phyloP scores from a whole-genome alignment of 2,329 filamentous ascomycete genomes.

The Aureobasidium sp. region DNA sequence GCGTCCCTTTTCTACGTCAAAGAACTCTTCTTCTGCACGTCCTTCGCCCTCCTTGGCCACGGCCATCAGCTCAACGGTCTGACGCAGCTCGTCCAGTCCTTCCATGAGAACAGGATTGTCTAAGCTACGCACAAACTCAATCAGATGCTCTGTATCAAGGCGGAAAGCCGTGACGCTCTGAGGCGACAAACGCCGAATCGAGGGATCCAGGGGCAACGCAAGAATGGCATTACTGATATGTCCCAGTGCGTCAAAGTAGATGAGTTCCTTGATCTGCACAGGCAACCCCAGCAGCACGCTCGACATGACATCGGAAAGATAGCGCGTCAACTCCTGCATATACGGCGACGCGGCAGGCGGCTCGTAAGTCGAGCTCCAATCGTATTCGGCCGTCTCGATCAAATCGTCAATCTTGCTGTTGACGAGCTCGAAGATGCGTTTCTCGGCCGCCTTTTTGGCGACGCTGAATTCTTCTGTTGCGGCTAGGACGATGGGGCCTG shows the following conservation, averaged over 20 bases:
- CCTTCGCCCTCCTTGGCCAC: slow-evolving; percentile 58
- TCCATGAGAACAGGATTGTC: slow-evolving; percentile 75
- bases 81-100: slow-evolving; percentile 85
- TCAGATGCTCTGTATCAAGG: slow-evolving; percentile 76
- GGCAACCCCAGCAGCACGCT: slow-evolving; percentile 89
- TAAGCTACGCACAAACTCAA: slow-evolving; percentile 77
- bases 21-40: slow-evolving; percentile 68
- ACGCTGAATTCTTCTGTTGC: slow-evolving; percentile 81
- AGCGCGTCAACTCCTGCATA: slow-evolving; percentile 89
- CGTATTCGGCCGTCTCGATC: slow-evolving; percentile 93
- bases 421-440: slow-evolving; percentile 95
- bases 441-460: slow-evolving; percentile 93
- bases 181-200: slow-evolving; percentile 80
- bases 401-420: slow-evolving; percentile 98
- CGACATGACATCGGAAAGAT: slow-evolving; percentile 93
- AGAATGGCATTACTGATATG: slow-evolving; percentile 63
- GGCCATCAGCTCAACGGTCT: slow-evolving; percentile 84
- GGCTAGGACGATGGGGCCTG: slow-evolving; percentile 68
- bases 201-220: slow-evolving; percentile 64
- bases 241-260: slow-evolving; percentile 92
- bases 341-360: slow-evolving; percentile 78
- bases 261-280: slow-evolving; percentile 90
- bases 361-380: slow-evolving; percentile 64
- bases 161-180: slow-evolving; percentile 75
- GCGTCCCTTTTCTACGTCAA: slow-evolving; percentile 81